Conservation (phyloP, 2,329 filamentous ascomycete genomes). For the Sclerotinia borealis region DNA sequence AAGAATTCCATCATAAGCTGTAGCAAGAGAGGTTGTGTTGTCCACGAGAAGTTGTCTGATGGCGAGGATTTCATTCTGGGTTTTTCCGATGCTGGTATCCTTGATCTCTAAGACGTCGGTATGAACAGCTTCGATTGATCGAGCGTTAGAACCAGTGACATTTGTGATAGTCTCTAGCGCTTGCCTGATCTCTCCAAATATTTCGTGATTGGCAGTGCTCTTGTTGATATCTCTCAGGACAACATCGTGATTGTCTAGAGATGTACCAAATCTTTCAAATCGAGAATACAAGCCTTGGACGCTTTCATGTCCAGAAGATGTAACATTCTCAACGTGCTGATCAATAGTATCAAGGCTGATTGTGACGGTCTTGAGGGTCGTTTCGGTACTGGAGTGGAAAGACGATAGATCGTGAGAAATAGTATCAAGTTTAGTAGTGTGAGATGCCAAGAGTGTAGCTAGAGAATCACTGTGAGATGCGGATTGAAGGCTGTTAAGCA, state of each 20-base stretch:
- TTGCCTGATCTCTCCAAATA: background rate
- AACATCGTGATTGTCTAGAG: background rate
- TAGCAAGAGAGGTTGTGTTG: slow-evolving; percentile 11
- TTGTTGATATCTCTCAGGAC: background rate
- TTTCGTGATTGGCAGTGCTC: background rate
- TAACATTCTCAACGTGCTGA: slow-evolving; percentile 1
- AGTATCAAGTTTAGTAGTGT: slow-evolving; percentile 8
- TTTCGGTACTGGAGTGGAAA: slow-evolving; percentile 6
- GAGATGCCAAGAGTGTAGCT: background rate
- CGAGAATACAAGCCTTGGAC: background rate
- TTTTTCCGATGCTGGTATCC: slow-evolving; percentile 7
- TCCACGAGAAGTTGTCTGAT: slow-evolving; percentile 4
- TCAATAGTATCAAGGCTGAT: slow-evolving; percentile 9
- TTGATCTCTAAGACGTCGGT: slow-evolving; percentile 1
- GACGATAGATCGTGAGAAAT: slow-evolving; percentile 7
- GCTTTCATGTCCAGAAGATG: slow-evolving; percentile 1
- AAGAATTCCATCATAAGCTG: slow-evolving; percentile 13
- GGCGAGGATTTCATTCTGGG: background rate
- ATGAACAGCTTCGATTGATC: background rate
- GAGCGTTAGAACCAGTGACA: background rate
- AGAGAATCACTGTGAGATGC: background rate
- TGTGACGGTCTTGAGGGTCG: slow-evolving; percentile 9
- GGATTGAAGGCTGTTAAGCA: slow-evolving; percentile 5
- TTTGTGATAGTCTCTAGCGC: slow-evolving; percentile 2
- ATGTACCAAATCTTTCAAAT: background rate